Evolutionary conservation across 1,139 yeast species (phyloP).

Genomic region (Pichia terricola): DNA sequence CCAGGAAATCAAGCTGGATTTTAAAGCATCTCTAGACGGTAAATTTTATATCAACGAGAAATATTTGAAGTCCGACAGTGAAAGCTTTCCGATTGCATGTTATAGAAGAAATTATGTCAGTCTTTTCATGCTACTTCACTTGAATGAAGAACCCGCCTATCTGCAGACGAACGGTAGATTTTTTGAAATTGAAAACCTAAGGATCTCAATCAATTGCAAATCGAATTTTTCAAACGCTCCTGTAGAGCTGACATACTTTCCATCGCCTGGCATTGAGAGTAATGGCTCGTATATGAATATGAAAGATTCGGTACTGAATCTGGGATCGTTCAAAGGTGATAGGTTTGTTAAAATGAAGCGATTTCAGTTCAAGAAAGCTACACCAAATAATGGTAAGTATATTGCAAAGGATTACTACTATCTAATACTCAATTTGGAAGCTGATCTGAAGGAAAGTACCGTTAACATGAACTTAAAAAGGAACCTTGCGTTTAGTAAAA

Average conservation of each 20-base stretch:
- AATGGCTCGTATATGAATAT: background rate
- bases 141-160: conserved; percentile 7
- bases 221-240: conserved; percentile 14
- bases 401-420: conserved; percentile 46
- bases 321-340: conserved; percentile 3
- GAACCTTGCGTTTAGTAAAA: conserved; percentile 1
- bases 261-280: background rate
- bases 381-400: conserved; percentile 55
- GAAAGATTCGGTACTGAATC: background rate
- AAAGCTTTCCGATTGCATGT: conserved; percentile 16
- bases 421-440: conserved; percentile 29
- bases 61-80: conserved; percentile 3
- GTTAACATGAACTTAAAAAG: conserved; percentile 1
- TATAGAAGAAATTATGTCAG: conserved; percentile 20
- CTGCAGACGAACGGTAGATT: background rate
- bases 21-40: conserved; percentile 18
- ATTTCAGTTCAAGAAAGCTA: conserved; percentile 48
- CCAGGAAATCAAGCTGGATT: background rate
- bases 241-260: conserved; percentile 1
- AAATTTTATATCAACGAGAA: conserved; percentile 16
- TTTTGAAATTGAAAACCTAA: conserved; percentile 7
- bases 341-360: conserved; percentile 10
- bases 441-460: conserved; percentile 26
- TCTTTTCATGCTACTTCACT: conserved; percentile 8
- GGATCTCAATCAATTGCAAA: conserved; percentile 8